Conservation (phyloP, 2,329 filamentous ascomycete genomes). For the Parastagonospora nodorum region DNA sequence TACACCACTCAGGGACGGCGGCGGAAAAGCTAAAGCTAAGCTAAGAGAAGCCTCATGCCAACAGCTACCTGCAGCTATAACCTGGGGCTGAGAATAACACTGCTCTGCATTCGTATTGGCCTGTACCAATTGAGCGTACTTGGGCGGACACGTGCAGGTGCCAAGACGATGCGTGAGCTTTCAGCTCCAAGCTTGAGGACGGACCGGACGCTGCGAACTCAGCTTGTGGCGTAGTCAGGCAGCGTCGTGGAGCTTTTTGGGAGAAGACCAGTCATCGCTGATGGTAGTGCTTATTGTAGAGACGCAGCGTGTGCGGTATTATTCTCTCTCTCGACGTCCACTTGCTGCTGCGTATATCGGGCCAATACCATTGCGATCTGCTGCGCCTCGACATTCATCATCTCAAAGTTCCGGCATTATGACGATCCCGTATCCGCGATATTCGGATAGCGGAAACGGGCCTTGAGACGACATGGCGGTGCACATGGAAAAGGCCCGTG, state of each 20-base stretch:
- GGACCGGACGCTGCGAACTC: neutral
- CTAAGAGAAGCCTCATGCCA: slow-evolving; percentile 11
- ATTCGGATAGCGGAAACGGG: too few species aligned
- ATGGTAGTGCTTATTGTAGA: too few species aligned
- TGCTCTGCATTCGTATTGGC: slow-evolving; percentile 3
- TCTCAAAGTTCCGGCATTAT: too few species aligned
- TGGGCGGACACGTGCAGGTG: slow-evolving; percentile 4
- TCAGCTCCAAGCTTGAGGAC: slow-evolving; percentile 1
- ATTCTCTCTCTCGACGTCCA: too few species aligned
- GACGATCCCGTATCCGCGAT: too few species aligned
- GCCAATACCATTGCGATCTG: too few species aligned
- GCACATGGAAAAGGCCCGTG: neutral
- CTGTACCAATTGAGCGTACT: slow-evolving; percentile 2
- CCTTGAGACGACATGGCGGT: neutral
- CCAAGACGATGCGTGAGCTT: neutral
- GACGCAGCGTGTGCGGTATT: too few species aligned
- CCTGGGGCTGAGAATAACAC: slow-evolving; percentile 3
- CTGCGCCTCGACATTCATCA: too few species aligned
- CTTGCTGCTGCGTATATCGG: too few species aligned
- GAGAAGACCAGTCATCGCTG: neutral
- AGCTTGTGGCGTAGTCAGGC: neutral
- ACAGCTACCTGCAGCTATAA: neutral
- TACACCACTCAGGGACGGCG: slow-evolving; percentile 7
- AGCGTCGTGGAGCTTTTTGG: neutral
- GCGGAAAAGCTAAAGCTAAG: slow-evolving; percentile 8